These are phyloP conservation scores for Teratosphaeria epicoccoides DNA, from an alignment of 2,329 filamentous ascomycete genomes.

Conservation along the genomic window DNA sequence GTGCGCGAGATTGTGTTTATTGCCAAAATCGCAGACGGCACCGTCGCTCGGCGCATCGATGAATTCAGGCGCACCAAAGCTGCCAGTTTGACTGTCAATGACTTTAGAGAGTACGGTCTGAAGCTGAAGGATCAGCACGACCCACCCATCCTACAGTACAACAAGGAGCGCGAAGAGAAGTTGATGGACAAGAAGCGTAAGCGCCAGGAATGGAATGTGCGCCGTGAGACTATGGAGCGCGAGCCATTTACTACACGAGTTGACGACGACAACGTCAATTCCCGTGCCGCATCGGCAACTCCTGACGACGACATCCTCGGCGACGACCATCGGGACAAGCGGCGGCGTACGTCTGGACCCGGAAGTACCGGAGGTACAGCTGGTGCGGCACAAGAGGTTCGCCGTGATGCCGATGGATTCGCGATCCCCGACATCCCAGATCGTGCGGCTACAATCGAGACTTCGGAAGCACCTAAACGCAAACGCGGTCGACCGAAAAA, in stretches of 20 bases:
- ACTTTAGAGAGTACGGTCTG: slow-evolving; percentile 65
- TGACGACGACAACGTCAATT: slow-evolving; percentile 9
- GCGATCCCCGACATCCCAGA: slow-evolving; percentile 25
- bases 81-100: slow-evolving; percentile 73
- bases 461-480: slow-evolving; percentile 25
- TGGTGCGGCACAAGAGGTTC: slow-evolving; percentile 10
- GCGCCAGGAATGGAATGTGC: slow-evolving; percentile 14
- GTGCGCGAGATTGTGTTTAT: slow-evolving; percentile 95
- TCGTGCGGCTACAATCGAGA: slow-evolving; percentile 4
- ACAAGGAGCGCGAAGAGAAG: slow-evolving; percentile 40
- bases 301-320: background rate
- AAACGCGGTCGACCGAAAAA: slow-evolving; percentile 19
- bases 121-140: slow-evolving; percentile 61
- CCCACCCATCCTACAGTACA: slow-evolving; percentile 70
- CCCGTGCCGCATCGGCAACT: slow-evolving; percentile 4
- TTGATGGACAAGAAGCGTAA: slow-evolving; percentile 22
- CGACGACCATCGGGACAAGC: slow-evolving; percentile 11
- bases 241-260: slow-evolving; percentile 3
- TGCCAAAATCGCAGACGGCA: slow-evolving; percentile 90
- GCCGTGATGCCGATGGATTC: slow-evolving; percentile 33
- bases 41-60: slow-evolving; percentile 79
- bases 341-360: slow-evolving; percentile 6
- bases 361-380: slow-evolving; percentile 2
- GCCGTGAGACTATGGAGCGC: slow-evolving; percentile 3
- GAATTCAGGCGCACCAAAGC: slow-evolving; percentile 86